These are phyloP conservation scores for Aspergillus bridgeri DNA, from an alignment of 495 filamentous ascomycete genomes.

Conservation along the genomic window DNA sequence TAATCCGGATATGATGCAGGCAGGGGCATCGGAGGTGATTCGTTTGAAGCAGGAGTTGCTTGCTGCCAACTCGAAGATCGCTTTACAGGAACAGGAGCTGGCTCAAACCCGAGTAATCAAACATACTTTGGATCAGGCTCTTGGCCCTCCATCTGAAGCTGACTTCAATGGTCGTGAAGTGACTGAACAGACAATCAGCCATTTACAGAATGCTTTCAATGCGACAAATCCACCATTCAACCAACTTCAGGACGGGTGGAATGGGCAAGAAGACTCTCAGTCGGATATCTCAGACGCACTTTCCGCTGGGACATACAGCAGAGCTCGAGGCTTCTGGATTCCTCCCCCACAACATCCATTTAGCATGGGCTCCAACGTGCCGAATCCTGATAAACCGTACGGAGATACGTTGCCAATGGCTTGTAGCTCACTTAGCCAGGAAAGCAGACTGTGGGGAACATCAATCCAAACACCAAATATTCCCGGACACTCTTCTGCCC, in stretches of 20 bases:
- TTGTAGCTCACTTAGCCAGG: constrained; percentile 23
- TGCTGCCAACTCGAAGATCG: constrained; percentile 74
- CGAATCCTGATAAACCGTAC: constrained; percentile 30
- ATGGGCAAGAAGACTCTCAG: constrained; percentile 60
- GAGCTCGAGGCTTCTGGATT: constrained; percentile 62
- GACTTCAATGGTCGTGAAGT: constrained; percentile 49
- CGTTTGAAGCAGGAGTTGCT: constrained; percentile 71
- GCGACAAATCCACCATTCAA: constrained; percentile 47
- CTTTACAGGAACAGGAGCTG: constrained; percentile 78
- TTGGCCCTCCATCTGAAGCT: constrained; percentile 58
- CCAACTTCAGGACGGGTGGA: constrained; percentile 61
- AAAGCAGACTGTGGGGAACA: constrained; percentile 34
- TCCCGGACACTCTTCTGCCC: constrained; percentile 20
- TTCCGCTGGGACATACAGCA: constrained; percentile 57
- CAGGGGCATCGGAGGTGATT: constrained; percentile 46
- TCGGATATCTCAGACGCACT: constrained; percentile 61
- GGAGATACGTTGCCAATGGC: constrained; percentile 24
- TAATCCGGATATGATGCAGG: constrained; percentile 17
- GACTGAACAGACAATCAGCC: constrained; percentile 51
- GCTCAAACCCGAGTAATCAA: constrained; percentile 71
- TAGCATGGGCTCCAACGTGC: constrained; percentile 20
- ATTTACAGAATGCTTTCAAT: constrained; percentile 53
- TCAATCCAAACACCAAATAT: constrained; percentile 20
- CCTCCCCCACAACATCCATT: constrained; percentile 30
- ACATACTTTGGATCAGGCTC: constrained; percentile 69